Conservation (phyloP, 2,329 filamentous ascomycete species). For the Colletotrichum trifolii region DNA sequence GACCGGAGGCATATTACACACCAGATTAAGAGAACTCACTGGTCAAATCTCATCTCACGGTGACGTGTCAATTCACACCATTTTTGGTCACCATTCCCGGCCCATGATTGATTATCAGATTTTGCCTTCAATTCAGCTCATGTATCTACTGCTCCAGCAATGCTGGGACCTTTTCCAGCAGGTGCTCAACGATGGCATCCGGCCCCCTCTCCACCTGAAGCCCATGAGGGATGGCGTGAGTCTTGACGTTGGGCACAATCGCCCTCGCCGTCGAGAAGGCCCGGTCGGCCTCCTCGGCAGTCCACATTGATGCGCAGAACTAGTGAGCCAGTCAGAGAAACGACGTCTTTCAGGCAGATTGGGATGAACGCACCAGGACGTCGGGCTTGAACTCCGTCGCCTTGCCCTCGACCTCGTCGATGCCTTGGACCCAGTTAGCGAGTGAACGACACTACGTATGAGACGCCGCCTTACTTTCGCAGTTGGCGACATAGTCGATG, state of each 20-base stretch:
- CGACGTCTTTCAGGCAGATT: background rate
- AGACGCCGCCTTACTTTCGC: constrained; percentile 59
- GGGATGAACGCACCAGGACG: constrained; percentile 40
- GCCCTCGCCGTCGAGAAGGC: constrained; percentile 57
- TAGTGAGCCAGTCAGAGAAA: constrained; percentile 40
- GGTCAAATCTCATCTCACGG: too few relatives aligned
- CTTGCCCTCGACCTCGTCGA: constrained; percentile 65
- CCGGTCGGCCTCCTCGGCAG: constrained; percentile 56
- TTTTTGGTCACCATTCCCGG: background rate
- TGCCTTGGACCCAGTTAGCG: constrained; percentile 50
- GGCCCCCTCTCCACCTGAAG: constrained; percentile 64
- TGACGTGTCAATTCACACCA: background rate
- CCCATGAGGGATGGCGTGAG: constrained; percentile 63
- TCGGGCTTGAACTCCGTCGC: constrained; percentile 53
- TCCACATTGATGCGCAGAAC: constrained; percentile 71
- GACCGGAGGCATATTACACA: too few relatives aligned
- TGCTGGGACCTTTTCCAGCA: constrained; percentile 54
- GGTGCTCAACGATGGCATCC: constrained; percentile 65
- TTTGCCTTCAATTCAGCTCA: background rate
- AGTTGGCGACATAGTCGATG: constrained; percentile 72
- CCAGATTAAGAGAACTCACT: too few relatives aligned
- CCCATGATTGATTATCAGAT: too few relatives aligned
- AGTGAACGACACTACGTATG: too few relatives aligned
- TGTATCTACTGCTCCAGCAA: constrained; percentile 36
- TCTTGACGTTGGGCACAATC: constrained; percentile 59